Base-by-base conservation (phyloP, 371 early-diverging fungal species). In the Mucor mucedo region DNA sequence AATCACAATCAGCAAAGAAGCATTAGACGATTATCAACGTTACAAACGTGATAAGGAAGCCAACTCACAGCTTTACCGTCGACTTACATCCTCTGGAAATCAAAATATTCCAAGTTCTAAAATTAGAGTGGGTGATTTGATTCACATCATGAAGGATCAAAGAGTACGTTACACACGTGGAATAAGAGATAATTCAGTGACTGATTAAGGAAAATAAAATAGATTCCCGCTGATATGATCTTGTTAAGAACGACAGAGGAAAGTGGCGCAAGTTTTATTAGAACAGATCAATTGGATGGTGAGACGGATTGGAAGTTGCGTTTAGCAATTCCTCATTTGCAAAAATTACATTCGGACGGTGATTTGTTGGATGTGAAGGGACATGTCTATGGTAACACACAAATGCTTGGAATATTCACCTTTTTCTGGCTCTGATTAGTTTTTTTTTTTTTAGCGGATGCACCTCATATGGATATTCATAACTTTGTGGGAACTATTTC, bases 301-400 rank as follows among this genome's bases (percentile, higher is more conserved):
- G 99, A 99, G 73, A 99, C 99, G 0, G 99, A 99, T 71, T 99
- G 99, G 99, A 99, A 99, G 79, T 77, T 98, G 61, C 85, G 93
- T 40, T 69, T 95, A 16, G 96, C 98, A 0, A 90, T 95, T 21
- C 89, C 93, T 13, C 85, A 86, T 0, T 80, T 87, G 27, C 97
- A 98, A 70, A 85, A 87, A 53, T 69, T 95, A 16, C 72, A 83
- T 2, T 76, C 77, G 30, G 89, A 92, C 60, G 65, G 75, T 40
- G 79, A 82, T 3, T 70, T 95, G 38, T 66, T 91, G 39, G 65
- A 74, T 38, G 60, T 89, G 38, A 76, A 85, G 11, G 94, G 89
- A 5, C 82, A 85, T n/a, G 79, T 95, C 2, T 54, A 52, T 32
- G 49, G 49, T 48, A 48, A 48, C 21, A 21, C 21, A 21, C 21